Base-by-base conservation (phyloP, 2,329 filamentous ascomycete genomes). In the Shiraia bambusicola region DNA sequence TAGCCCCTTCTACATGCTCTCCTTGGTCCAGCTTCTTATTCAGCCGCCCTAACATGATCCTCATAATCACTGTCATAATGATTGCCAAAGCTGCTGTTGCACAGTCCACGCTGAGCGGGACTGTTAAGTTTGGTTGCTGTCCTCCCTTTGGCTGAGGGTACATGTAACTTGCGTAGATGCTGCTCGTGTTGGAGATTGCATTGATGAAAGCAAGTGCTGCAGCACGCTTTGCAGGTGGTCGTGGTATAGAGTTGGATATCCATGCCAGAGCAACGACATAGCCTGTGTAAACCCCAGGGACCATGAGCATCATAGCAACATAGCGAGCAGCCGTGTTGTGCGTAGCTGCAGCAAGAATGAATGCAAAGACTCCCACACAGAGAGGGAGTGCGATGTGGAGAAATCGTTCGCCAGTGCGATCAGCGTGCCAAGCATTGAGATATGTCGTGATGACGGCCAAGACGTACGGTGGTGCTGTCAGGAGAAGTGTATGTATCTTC, bases 121-220 rank as follows among this genome's bases (percentile, higher is more conserved):
- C 70, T 4, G 79, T 73, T 67, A 60, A 45, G 31, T 66, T 49
- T 2, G 63, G 60, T 47, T 66, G 62, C 19, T 37, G 39, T 7
- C 57, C 58, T 8, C 53, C 53, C 36, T 61, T 60, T 6, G 64
- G 63, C 46, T 79, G 71, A 12, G 78, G 78, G 54, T 87, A 88
- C 75, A 87, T 79, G 55, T 86, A 86, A 41, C 74, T 77, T 0
- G 82, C 81, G 58, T 85, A 90, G 50, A 91, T 90, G 34, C 77
- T 82, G 29, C 80, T 80, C 9, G 77, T 75, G 61, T 91, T 89
- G 13, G 78, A 80, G 8, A 88, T 75, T 2, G 83, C 83, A 59
- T 92, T 92, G 67, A 91, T 88, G 47, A 85, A 82, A 1, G 86
- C 87, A 4, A 92, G 65, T 0, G 85, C 86, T 0, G 85, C 81